phyloP scores from a whole-genome alignment of 768 basidiomycete species.

The Boletus sp. region DNA sequence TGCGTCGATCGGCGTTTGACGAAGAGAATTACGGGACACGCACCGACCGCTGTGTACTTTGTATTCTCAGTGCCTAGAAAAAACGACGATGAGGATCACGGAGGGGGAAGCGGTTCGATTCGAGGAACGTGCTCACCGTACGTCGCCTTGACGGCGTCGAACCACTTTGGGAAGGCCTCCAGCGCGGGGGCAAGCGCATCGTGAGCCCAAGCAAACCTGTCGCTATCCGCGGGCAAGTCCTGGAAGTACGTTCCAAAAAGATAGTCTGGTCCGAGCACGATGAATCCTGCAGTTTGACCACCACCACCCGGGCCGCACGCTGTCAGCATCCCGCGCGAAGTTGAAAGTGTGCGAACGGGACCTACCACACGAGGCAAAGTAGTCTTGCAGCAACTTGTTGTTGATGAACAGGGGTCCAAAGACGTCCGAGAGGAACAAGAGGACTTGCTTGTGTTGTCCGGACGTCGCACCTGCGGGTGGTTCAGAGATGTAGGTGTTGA shows the following conservation, averaged over 20 bases:
- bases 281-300: conserved; percentile 41
- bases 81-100: neutral
- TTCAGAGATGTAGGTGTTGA: conserved; percentile 55
- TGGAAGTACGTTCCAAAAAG: conserved; percentile 51
- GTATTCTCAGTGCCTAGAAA: conserved; percentile 30
- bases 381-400: conserved; percentile 59
- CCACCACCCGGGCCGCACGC: neutral
- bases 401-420: conserved; percentile 59
- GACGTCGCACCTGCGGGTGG: conserved; percentile 29
- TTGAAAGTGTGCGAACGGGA: neutral
- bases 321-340: neutral
- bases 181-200: conserved; percentile 33
- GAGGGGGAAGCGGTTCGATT: no score
- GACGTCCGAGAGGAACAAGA: no score
- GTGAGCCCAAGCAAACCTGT: conserved; percentile 41
- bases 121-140: conserved; percentile 37
- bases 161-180: conserved; percentile 47
- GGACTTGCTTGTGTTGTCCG: conserved; percentile 39
- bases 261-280: conserved; percentile 59
- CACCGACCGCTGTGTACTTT: conserved; percentile 45
- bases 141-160: conserved; percentile 44
- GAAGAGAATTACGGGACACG: conserved; percentile 3
- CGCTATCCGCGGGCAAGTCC: conserved; percentile 29
- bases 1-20: no score
- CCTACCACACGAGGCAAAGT: conserved; percentile 60